Evolutionary conservation across 2,329 filamentous ascomycete genomes (phyloP).

Genomic region (Orbilia ellipsospora): DNA sequence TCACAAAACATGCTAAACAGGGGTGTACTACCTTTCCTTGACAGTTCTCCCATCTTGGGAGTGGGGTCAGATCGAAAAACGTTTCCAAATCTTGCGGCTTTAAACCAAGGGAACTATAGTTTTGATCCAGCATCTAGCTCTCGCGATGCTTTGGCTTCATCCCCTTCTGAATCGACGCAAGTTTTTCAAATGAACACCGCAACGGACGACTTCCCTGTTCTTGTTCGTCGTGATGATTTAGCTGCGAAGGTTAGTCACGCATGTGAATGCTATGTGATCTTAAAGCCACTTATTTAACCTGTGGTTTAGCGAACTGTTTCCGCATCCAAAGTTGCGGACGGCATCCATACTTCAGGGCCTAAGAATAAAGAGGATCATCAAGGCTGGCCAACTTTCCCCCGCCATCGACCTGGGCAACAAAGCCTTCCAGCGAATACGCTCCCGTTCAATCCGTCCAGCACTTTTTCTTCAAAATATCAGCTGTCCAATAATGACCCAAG

Average conservation of each 20-base stretch:
- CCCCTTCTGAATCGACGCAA: constrained; percentile 74
- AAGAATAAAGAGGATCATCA: constrained; percentile 69
- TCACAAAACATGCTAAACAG: constrained; percentile 7
- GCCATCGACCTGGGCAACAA: constrained; percentile 74
- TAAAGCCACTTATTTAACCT: constrained; percentile 22
- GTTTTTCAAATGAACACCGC: constrained; percentile 75
- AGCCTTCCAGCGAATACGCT: constrained; percentile 70
- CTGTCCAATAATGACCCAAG: constrained; percentile 58
- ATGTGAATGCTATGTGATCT: no score
- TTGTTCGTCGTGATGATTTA: constrained; percentile 72
- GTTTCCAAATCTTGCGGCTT: constrained; percentile 62
- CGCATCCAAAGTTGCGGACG: constrained; percentile 78
- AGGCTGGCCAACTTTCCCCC: constrained; percentile 73
- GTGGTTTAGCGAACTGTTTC: constrained; percentile 77
- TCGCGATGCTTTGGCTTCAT: constrained; percentile 66
- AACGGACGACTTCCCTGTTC: constrained; percentile 87
- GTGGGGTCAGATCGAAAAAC: constrained; percentile 53
- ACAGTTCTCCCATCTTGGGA: constrained; percentile 31
- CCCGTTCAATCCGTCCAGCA: constrained; percentile 59
- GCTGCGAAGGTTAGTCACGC: constrained; percentile 66
- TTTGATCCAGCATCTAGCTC: constrained; percentile 73
- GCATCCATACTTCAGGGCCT: constrained; percentile 76
- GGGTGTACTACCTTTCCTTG: constrained; percentile 37
- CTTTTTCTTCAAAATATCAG: constrained; percentile 58
- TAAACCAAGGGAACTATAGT: constrained; percentile 82